phyloP scores from a whole-genome alignment of 805 yeast genomes.

The Lipomyces kockii region DNA sequence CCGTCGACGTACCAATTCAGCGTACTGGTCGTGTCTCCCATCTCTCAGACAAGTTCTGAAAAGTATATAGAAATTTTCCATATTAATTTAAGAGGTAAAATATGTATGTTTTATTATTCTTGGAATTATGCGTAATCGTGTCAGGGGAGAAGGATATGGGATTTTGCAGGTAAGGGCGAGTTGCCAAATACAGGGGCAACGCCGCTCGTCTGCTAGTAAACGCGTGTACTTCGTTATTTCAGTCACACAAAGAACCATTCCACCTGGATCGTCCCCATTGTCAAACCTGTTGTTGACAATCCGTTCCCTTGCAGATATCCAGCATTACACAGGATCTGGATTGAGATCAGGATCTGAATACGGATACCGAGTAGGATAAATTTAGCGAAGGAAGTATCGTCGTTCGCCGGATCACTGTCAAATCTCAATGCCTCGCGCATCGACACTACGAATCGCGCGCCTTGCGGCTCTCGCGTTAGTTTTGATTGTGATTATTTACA shows the following conservation, averaged over 20 bases:
- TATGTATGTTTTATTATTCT: neutral
- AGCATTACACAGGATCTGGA: neutral
- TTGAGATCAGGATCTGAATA: neutral
- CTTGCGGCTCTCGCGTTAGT: slow-evolving; percentile 20
- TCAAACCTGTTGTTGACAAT: too few species aligned
- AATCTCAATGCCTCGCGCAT: slow-evolving; percentile 23
- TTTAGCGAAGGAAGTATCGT: neutral
- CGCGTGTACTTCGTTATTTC: neutral
- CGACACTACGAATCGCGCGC: slow-evolving; percentile 30
- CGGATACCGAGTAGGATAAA: neutral
- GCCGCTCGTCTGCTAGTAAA: neutral
- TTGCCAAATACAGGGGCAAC: neutral
- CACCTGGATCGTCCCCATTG: too few species aligned
- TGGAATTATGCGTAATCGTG: neutral
- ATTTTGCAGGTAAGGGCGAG: neutral
- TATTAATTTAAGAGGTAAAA: too few species aligned
- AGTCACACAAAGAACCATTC: too few species aligned
- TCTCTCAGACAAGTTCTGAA: neutral
- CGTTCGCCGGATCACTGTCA: neutral
- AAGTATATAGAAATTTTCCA: too few species aligned
- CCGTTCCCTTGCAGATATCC: too few species aligned
- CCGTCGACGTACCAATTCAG: too few species aligned
- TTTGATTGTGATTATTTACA: slow-evolving; percentile 23
- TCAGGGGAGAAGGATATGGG: neutral
- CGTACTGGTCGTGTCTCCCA: too few species aligned